phyloP scores from a whole-genome alignment of 176 grass and related monocot genomes.

The Aegilops bicornis region DNA sequence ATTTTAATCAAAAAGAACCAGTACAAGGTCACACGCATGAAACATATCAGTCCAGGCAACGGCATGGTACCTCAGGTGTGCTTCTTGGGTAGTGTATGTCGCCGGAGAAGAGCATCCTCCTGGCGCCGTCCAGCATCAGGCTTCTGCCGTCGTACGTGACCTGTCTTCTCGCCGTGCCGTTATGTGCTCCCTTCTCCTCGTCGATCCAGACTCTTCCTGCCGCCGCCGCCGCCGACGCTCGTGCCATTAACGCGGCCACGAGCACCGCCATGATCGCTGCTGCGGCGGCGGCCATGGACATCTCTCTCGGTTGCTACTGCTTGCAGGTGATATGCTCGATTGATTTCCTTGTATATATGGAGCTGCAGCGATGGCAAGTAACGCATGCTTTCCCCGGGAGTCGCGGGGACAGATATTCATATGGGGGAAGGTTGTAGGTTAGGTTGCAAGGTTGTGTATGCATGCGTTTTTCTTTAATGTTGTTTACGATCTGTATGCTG shows the following conservation, averaged over 20 bases:
- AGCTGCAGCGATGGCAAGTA: neutral
- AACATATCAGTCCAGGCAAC: neutral
- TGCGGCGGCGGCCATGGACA: neutral
- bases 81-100: slow-evolving; percentile 71
- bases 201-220: neutral
- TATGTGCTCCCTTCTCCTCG: neutral
- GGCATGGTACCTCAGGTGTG: slow-evolving; percentile 44
- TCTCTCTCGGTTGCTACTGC: neutral
- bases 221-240: too few species aligned
- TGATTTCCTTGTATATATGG: neutral
- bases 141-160: slow-evolving; percentile 71
- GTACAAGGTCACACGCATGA: neutral
- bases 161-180: neutral
- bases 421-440: neutral
- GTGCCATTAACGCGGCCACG: neutral
- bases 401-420: neutral
- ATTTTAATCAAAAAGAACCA: neutral
- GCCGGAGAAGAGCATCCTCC: slow-evolving; percentile 67
- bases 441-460: slow-evolving; percentile 15
- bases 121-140: slow-evolving; percentile 56
- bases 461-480: neutral
- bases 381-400: neutral
- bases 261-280: neutral
- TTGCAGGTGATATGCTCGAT: neutral
- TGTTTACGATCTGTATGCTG: neutral